Base-by-base conservation (phyloP, 495 filamentous ascomycete genomes). In the Hypoxylon lienhwacheense region DNA sequence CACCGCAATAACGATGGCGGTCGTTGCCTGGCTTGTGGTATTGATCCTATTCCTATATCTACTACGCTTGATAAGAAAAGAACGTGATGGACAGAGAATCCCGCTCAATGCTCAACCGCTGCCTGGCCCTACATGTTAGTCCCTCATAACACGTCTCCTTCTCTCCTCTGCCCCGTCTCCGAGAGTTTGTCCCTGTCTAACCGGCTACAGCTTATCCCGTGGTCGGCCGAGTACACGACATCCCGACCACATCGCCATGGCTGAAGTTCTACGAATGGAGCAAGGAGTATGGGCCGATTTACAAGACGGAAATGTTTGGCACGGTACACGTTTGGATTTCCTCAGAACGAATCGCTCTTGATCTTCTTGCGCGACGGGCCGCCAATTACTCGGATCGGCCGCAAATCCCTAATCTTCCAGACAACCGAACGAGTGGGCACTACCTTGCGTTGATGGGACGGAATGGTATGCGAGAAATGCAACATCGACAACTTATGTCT, bases 301-400 rank as follows among this genome's bases (percentile, higher is more conserved):
- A 83, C 61, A 73, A 81, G 52, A 71, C 79, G 12, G 70, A 81
- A 37, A 74, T 84, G 8, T 82, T 80, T 24, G 81, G 81, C 8
- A 72, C 70, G 33, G 73, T 73, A 12, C 73, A 83, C 39, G 80
- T 87, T 29, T 80, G 84, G 66, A 79, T 87, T 22, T 81, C 79
- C 0, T 77, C 75, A 5, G 80, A 83, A 22, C 64, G 76, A 17
- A 70, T 83, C 4, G 79, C 83, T 11, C 68, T 77, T 15, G 82
- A 86, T 15, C 67, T 88, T 0, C 71, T 88, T 2, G 76, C 82
- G n/a, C 77, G 78, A 41, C 66, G 80, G 24, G 76, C 77, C 3
- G 54, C 64, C n/a, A 82, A 81, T 52, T 86, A 86, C 63, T 85
- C 81, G 7, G 75, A 83, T 60, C 77, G 85, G 6, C 84, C 82